A percentile compares a stretch with the other conserved stretches of the same genome.
phyloP scores from a whole-genome alignment of 805 yeast species.

The Kuraishia borneana region DNA sequence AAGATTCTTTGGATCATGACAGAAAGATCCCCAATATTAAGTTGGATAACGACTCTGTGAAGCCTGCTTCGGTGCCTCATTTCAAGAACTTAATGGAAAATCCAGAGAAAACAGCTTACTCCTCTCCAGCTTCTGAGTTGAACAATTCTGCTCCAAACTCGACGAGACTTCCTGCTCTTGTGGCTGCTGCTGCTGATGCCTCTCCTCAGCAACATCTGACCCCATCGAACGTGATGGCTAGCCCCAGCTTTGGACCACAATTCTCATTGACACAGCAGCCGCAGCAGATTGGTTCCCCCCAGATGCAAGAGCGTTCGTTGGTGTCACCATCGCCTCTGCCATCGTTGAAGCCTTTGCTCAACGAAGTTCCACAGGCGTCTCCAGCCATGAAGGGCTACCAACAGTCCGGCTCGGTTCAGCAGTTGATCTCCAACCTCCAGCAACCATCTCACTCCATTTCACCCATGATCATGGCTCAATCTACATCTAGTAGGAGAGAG shows the following conservation, averaged over 20 bases:
- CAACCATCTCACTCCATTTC: slow-evolving; percentile 1
- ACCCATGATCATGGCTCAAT: slow-evolving; percentile 43
- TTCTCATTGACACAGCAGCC: slow-evolving; percentile 10
- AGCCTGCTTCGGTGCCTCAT: slow-evolving; percentile 4
- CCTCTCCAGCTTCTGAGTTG: slow-evolving; percentile 19
- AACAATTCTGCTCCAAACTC: slow-evolving; percentile 6
- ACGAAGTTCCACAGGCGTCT: slow-evolving; percentile 5
- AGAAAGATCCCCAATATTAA: slow-evolving; percentile 20
- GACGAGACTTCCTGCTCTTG: slow-evolving; percentile 11
- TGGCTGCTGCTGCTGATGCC: slow-evolving; percentile 5
- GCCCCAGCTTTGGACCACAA: slow-evolving; percentile 21
- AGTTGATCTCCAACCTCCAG: neutral
- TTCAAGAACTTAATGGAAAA: slow-evolving; percentile 6
- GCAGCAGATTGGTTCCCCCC: neutral
- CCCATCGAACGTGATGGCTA: slow-evolving; percentile 8
- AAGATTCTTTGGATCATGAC: slow-evolving; percentile 12
- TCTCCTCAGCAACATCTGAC: slow-evolving; percentile 6
- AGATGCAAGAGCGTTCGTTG: neutral
- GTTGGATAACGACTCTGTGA: slow-evolving; percentile 15
- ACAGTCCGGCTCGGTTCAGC: neutral
- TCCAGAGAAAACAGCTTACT: slow-evolving; percentile 10
- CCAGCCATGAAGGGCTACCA: slow-evolving; percentile 2
- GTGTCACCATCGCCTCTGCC: slow-evolving; percentile 5
- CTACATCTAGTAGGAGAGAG: slow-evolving; percentile 38
- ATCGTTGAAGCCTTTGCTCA: slow-evolving; percentile 6